phyloP scores from a whole-genome alignment of 805 yeast species.

The Candida schatavii region DNA sequence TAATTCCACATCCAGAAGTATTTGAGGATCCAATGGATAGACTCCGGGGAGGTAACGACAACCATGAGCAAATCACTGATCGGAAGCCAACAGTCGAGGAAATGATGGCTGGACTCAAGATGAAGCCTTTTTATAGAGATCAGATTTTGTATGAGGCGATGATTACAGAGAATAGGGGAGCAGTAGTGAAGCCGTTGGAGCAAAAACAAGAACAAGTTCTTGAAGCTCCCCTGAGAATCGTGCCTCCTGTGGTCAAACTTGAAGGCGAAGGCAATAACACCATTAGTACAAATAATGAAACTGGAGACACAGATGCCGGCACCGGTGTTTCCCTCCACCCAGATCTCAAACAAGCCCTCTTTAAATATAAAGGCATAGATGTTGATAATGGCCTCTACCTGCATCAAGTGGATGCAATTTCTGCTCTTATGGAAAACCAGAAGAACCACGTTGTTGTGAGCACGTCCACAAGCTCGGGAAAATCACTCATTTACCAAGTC shows the following conservation, averaged over 20 bases:
- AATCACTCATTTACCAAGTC: slow-evolving; percentile 86
- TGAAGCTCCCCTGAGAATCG: too few species aligned
- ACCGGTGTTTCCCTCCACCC: slow-evolving; percentile 44
- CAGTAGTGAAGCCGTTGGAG: slow-evolving; percentile 41
- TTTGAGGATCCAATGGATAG: slow-evolving; percentile 51
- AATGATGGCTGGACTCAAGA: slow-evolving; percentile 49
- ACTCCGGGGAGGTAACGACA: slow-evolving; percentile 10
- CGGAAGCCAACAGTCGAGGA: slow-evolving; percentile 40
- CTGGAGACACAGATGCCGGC: not conserved
- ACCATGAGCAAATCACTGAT: slow-evolving; percentile 3
- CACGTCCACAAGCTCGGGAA: slow-evolving; percentile 97
- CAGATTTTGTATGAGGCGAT: slow-evolving; percentile 60
- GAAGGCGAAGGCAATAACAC: slow-evolving; percentile 20
- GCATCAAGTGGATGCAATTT: slow-evolving; percentile 81
- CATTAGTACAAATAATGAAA: slow-evolving; percentile 1
- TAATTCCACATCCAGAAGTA: slow-evolving; percentile 48
- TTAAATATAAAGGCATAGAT: slow-evolving; percentile 41
- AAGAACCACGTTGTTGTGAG: slow-evolving; percentile 72
- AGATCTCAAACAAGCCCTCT: slow-evolving; percentile 47
- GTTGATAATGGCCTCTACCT: slow-evolving; percentile 54
- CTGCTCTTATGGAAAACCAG: slow-evolving; percentile 46
- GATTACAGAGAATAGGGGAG: slow-evolving; percentile 42
- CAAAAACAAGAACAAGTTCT: not conserved
- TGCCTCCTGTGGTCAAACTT: slow-evolving; percentile 1
- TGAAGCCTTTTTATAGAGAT: slow-evolving; percentile 50